Base-by-base conservation (phyloP, 1,284 basidiomycete species). In the Cryptococcus sp. region DNA sequence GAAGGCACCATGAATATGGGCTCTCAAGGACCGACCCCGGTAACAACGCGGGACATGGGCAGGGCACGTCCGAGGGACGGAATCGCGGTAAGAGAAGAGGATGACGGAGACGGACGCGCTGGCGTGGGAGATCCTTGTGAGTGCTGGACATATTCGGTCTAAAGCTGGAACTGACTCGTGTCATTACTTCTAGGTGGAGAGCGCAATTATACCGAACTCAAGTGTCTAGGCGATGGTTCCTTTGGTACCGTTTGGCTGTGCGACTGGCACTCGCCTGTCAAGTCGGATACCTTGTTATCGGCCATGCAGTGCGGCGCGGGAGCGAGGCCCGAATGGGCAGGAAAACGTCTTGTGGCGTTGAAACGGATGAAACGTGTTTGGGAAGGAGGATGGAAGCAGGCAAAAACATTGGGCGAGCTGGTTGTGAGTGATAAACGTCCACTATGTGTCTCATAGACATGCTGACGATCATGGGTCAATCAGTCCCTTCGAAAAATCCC, bases 301-400 rank as follows among this genome's bases (percentile, higher is more conserved):
- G 89, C 91, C 48, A 94, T 94, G 91, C 91, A 94, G 74, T 91
- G 91, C 76, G 82, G 81, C 1, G 81, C 83, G 0, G 82, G 81
- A 20, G 91, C 92, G 41, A 83, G 93, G 63, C 91, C 93, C 61
- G 95, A 97, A 78, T 99, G 94, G 87, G 84, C 86, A 47, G 93
- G 91, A 58, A 98, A 94, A 80, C 85, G 91, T 62, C 85, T 99
- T 58, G 96, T 99, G 60, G 96, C 96, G 57, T 86, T 99, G 72
- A 99, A 99, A 82, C 83, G 92, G 73, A 99, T 99, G 94, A 98
- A 93, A 83, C 92, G 90, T 82, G 87, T 87, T 61, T 99, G 94
- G 87, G 89, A 95, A 67, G 91, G 91, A 29, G 93, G 93, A 26
- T 99, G 96, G 95, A 88, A 91, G 69, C 93, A 99, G 80, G 97